These are phyloP conservation scores for Fusarium compactum DNA, from an alignment of 2,329 filamentous ascomycete genomes.

Conservation along the genomic window DNA sequence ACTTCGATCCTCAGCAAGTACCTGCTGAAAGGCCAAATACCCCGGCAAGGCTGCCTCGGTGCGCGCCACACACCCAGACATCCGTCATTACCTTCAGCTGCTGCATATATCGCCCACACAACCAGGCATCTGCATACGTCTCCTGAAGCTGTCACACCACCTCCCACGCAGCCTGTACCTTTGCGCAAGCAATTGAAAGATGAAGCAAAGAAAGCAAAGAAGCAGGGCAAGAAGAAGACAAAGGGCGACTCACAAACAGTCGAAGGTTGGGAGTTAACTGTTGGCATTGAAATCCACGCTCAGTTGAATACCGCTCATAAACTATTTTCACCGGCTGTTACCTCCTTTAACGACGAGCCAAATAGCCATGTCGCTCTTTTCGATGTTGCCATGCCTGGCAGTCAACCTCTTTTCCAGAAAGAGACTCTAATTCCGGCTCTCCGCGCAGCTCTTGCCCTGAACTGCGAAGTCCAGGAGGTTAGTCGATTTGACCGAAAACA, in stretches of 20 bases:
- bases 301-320: slow-evolving; percentile 91
- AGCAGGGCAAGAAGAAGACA: slow-evolving; percentile 65
- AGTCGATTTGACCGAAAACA: slow-evolving; percentile 97
- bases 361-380: slow-evolving; percentile 92
- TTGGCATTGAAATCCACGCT: slow-evolving; percentile 97
- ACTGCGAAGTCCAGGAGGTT: slow-evolving; percentile 79
- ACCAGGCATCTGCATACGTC: slow-evolving; percentile 51
- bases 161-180: slow-evolving; percentile 56
- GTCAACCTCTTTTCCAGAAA: slow-evolving; percentile 86
- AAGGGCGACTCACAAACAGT: slow-evolving; percentile 64
- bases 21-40: slow-evolving; percentile 60
- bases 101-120: slow-evolving; percentile 15
- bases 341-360: slow-evolving; percentile 74
- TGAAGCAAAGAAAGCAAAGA: slow-evolving; percentile 76
- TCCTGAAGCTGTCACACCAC: slow-evolving; percentile 38
- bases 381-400: slow-evolving; percentile 89
- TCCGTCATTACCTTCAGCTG: slow-evolving; percentile 24
- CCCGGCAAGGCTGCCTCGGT: slow-evolving; percentile 57
- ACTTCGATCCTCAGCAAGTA: slow-evolving; percentile 62
- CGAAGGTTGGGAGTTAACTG: slow-evolving; percentile 88
- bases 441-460: slow-evolving; percentile 85
- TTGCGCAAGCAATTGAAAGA: slow-evolving; percentile 80
- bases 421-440: slow-evolving; percentile 90
- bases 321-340: slow-evolving; percentile 82
- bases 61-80: slow-evolving; percentile 31